phyloP scores from a whole-genome alignment of 345 rosid genomes.

The Moringa oleifera region DNA sequence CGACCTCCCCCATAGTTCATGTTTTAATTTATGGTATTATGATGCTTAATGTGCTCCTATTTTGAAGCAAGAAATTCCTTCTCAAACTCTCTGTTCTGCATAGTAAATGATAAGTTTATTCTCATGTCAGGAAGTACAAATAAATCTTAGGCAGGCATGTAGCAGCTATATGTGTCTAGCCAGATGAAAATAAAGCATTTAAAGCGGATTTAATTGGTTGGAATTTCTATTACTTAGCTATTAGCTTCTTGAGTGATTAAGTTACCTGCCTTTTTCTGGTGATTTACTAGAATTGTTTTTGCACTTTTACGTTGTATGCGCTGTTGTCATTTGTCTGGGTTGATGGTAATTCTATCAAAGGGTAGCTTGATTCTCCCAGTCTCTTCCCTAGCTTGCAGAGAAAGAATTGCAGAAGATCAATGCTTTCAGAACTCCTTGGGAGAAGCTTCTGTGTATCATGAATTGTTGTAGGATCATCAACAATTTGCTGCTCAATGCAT shows the following conservation, averaged over 20 bases:
- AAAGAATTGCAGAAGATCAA: slow-evolving; percentile 43
- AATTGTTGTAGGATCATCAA: slow-evolving; percentile 58
- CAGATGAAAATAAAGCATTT: background rate
- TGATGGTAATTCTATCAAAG: background rate
- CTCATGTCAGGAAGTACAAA: background rate
- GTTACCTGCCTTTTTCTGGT: background rate
- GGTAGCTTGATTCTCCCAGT: background rate
- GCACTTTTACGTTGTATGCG: background rate
- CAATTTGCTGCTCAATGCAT: slow-evolving; percentile 51
- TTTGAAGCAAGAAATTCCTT: no score
- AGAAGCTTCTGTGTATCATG: slow-evolving; percentile 48
- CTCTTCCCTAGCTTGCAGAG: slow-evolving; percentile 51
- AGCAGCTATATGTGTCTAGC: background rate
- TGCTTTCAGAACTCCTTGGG: slow-evolving; percentile 38
- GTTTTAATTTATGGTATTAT: no score
- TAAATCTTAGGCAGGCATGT: background rate
- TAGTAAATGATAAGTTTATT: no score
- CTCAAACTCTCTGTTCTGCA: no score
- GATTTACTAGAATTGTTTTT: no score
- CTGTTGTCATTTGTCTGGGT: background rate
- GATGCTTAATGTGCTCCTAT: no score
- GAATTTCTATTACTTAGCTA: background rate
- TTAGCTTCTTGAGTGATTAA: background rate
- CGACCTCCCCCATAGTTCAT: background rate
- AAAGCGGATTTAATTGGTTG: background rate